A percentile compares a stretch with the other conserved stretches of the same genome.
phyloP scores from a whole-genome alignment of 345 rosid genomes.

The Cardiospermum halicacabum region DNA sequence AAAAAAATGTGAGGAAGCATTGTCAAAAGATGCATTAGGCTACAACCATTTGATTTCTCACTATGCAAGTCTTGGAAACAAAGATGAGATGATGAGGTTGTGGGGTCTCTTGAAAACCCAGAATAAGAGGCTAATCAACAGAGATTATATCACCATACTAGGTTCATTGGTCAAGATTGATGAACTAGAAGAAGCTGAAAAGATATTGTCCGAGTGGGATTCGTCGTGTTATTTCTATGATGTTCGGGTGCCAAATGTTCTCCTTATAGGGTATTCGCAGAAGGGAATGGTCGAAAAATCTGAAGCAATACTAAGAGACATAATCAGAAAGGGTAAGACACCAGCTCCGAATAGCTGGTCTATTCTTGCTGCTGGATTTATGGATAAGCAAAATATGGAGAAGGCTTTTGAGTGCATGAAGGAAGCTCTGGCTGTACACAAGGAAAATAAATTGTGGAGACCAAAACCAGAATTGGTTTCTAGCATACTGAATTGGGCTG shows the following conservation, averaged over 20 bases:
- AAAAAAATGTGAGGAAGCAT: conserved; percentile 34
- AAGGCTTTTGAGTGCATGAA: conserved; percentile 40
- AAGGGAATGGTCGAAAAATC: conserved; percentile 38
- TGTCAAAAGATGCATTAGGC: conserved; percentile 27
- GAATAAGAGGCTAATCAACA: conserved; percentile 31
- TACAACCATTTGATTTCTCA: conserved; percentile 36
- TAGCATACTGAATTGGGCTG: conserved; percentile 39
- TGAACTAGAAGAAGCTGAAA: conserved; percentile 35
- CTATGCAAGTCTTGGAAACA: conserved; percentile 40
- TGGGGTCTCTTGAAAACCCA: conserved; percentile 33
- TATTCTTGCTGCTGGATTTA: conserved; percentile 32
- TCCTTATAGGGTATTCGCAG: conserved; percentile 35
- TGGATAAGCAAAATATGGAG: conserved; percentile 35
- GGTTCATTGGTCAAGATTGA: conserved; percentile 34
- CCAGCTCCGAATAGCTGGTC: conserved; percentile 42
- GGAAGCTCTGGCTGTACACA: conserved; percentile 33
- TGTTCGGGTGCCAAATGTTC: conserved; percentile 42
- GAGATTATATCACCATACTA: conserved; percentile 36
- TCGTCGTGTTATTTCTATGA: conserved; percentile 28
- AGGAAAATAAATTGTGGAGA: conserved; percentile 31
- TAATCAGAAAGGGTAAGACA: conserved; percentile 23
- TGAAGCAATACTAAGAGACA: conserved; percentile 27
- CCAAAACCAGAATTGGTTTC: conserved; percentile 30
- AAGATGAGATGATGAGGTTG: conserved; percentile 36
- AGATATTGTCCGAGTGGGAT: conserved; percentile 39